Evolutionary conservation across 108 stramenopile species (phyloP), one percentile per base, ranked within the genome.

Genomic region (Conticribra weissflogii): DNA sequence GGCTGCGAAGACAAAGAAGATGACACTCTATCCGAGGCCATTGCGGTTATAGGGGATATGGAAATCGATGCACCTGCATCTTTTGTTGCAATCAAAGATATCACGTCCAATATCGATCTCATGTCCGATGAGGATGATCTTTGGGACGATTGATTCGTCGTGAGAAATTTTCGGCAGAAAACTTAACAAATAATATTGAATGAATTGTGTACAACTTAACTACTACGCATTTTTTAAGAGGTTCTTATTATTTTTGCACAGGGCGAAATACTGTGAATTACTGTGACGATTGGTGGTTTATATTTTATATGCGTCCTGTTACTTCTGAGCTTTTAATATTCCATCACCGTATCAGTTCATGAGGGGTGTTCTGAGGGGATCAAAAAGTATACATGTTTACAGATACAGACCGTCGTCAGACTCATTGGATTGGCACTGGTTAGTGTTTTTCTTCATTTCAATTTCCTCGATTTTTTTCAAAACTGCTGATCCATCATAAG

Each of bases 21-120:
- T 27, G 32, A 41, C 18, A 45, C 54, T 62, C 15, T 51, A n/a
- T 28, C 19, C 3, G 63, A 59, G 7, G n/a, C 51, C 31, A 65
- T 78, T 55, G 64, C 69, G 31, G 46, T 78, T 19, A 48, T 71
- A 55, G 77, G 77, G 5, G 54, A 64, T 28, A 78, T 78, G 69
- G 57, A 70, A 48, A 36, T 66, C 19, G 49, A 57, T 0, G 60
- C 61, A 1, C 68, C 76, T 16, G 49, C 19, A 14, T 68, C 67
- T 2, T 77, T 77, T 59, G 57, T 69, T 0, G 30, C 31, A 21
- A 56, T 25, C 17, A 22, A 44, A 22, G 30, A 34, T 18, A 24
- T n/a, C 53, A 16, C 16, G 21, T 25, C 29, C 15, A 25, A 50
- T 27, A n/a, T n/a, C n/a, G n/a, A n/a, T n/a, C n/a, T n/a, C n/a